These are phyloP conservation scores for Galeopsis tetrahit DNA, from an alignment of 257 asterid genomes.

Conservation along the genomic window DNA sequence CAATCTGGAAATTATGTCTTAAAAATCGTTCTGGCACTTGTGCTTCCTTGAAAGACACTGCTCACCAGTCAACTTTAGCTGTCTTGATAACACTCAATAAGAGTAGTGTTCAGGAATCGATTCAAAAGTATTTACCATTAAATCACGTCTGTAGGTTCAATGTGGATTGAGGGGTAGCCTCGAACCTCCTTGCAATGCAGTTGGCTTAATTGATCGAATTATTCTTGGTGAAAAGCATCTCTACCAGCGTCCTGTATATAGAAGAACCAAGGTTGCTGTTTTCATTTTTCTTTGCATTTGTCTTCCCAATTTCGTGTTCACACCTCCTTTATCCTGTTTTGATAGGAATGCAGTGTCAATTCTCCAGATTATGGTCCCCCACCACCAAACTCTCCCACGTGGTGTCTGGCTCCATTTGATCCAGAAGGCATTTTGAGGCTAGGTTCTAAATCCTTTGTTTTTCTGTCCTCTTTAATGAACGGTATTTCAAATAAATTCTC, in stretches of 20 bases:
- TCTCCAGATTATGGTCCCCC: conserved; percentile 92
- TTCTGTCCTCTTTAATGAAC: conserved; percentile 1
- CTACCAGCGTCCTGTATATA: conserved; percentile 84
- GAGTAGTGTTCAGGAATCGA: conserved; percentile 24
- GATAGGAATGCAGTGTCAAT: conserved; percentile 82
- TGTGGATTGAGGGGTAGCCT: conserved; percentile 85
- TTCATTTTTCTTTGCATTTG: conserved; percentile 12
- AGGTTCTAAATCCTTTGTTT: conserved; percentile 22
- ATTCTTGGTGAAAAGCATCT: conserved; percentile 83
- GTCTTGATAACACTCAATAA: not conserved
- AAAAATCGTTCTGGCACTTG: conserved; percentile 2
- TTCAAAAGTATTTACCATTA: too few relatives aligned
- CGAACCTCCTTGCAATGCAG: conserved; percentile 92
- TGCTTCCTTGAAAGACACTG: conserved; percentile 4
- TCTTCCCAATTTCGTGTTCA: conserved; percentile 26
- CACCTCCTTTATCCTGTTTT: conserved; percentile 23
- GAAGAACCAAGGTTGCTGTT: conserved; percentile 74
- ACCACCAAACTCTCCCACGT: conserved; percentile 78
- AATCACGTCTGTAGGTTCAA: conserved; percentile 56
- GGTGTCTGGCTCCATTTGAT: conserved; percentile 96
- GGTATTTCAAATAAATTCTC: conserved; percentile 14
- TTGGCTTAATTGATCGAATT: conserved; percentile 79
- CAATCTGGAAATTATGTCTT: conserved; percentile 15
- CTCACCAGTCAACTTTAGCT: not conserved
- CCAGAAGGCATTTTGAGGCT: conserved; percentile 95